A percentile compares a stretch with the other conserved stretches of the same genome.
phyloP scores from a whole-genome alignment of 1,284 basidiomycete species.

The Irpex sp. region DNA sequence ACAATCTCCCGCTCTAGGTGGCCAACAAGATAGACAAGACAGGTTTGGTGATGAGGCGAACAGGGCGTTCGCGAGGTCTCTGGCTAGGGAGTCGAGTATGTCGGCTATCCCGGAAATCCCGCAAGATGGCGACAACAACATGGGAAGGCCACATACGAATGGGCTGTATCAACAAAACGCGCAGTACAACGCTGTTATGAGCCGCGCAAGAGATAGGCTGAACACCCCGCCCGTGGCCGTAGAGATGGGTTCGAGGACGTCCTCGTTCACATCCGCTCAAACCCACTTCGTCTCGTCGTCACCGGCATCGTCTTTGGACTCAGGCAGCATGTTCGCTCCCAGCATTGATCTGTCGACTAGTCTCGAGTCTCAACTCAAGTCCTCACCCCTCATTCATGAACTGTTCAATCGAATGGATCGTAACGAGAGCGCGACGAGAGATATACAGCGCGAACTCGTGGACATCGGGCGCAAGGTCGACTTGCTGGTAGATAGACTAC shows the following conservation, averaged over 20 bases:
- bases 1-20: constrained; percentile 42
- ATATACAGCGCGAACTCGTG: constrained; percentile 71
- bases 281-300: constrained; percentile 56
- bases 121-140: constrained; percentile 51
- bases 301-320: constrained; percentile 74
- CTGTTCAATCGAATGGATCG: constrained; percentile 72
- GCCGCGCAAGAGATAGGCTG: constrained; percentile 24
- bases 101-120: constrained; percentile 49
- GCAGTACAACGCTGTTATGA: constrained; percentile 16
- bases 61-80: constrained; percentile 37
- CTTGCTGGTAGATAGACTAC: constrained; percentile 66
- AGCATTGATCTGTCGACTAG: constrained; percentile 39
- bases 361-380: constrained; percentile 70
- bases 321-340: constrained; percentile 56
- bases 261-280: constrained; percentile 22
- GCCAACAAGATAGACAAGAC: constrained; percentile 36
- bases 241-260: constrained; percentile 34
- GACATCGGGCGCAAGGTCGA: constrained; percentile 78
- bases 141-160: constrained; percentile 16
- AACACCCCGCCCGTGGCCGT: constrained; percentile 39
- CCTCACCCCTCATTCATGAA: constrained; percentile 72
- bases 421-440: constrained; percentile 65
- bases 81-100: constrained; percentile 45
- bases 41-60: constrained; percentile 15
- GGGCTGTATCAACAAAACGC: constrained; percentile 19